Evolutionary conservation across 768 basidiomycete species (phyloP).

Genomic region (Tylopilus cervinicoccineus): DNA sequence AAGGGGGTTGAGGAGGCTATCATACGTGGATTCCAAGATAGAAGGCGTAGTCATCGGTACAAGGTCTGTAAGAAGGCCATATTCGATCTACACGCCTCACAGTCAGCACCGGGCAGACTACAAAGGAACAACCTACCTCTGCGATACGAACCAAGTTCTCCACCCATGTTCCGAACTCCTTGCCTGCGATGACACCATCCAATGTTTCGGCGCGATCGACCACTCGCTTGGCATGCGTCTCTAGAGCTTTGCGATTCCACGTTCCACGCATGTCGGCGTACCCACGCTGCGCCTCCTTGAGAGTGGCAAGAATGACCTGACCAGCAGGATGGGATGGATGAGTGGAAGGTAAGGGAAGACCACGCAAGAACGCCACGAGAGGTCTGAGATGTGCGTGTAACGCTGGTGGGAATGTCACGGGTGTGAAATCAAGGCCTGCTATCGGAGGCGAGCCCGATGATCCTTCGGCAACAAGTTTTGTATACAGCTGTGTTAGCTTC

Average conservation of each 20-base stretch:
- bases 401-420: constrained; percentile 51
- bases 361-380: constrained; percentile 65
- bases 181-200: constrained; percentile 61
- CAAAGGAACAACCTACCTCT: constrained; percentile 42
- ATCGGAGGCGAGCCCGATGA: constrained; percentile 71
- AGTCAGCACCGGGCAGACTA: not conserved
- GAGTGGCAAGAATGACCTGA: constrained; percentile 53
- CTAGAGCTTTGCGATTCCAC: constrained; percentile 74
- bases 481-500: constrained; percentile 77
- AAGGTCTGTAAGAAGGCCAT: constrained; percentile 58
- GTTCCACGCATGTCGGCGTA: constrained; percentile 84
- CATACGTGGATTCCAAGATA: constrained; percentile 55
- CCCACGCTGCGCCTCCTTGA: constrained; percentile 76
- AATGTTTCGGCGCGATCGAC: constrained; percentile 68
- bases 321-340: constrained; percentile 83
- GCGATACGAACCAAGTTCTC: constrained; percentile 60
- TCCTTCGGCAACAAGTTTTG: constrained; percentile 84
- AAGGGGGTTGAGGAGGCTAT: constrained; percentile 60
- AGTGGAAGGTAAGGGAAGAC: constrained; percentile 70
- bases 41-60: constrained; percentile 52
- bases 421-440: constrained; percentile 53
- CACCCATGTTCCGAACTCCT: constrained; percentile 71
- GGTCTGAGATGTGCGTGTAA: constrained; percentile 54
- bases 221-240: constrained; percentile 63
- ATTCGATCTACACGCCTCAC: constrained; percentile 51